Base-by-base conservation (phyloP, 2,329 filamentous ascomycete species). In the Stemphylium vesicarium region DNA sequence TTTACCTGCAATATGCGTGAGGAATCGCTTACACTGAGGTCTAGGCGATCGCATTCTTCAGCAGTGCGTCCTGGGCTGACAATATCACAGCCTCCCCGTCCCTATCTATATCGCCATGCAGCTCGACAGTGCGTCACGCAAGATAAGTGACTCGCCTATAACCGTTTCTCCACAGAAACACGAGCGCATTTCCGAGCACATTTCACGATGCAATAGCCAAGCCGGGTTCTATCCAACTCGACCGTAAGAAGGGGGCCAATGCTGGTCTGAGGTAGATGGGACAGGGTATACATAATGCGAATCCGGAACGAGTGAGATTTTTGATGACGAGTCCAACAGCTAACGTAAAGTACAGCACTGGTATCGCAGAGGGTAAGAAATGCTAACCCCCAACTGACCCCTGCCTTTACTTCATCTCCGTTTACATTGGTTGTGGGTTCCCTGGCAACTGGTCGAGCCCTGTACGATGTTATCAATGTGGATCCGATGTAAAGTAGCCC, bases 361-460 rank as follows among this genome's bases (percentile, higher is more conserved):
- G n/a, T 44, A 39, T 33, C 18, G 31, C n/a, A 38, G 12, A 48
- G 31, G 36, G 22, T 24, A 50, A 32, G 13, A 36, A 29, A 37
- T 10, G 4, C 22, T 13, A 15, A 20, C 6, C 12, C 18, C 15
- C 29, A 12, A 4, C 10, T 13, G 12, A 31, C 16, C 2, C 8
- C n/a, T 16, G 22, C 10, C 33, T 11, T 37, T 22, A n/a, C 22
- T 22, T 26, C 13, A 10, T 45, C n/a, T 37, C 8, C 13, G 3
- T 15, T 37, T 22, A 53, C 44, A 45, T 51, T 11, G 35, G 46
- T 29, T n/a, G 20, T 36, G 20, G 18, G 8, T 40, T 54, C 41
- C 51, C 52, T 22, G 45, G 41, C 41, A 46, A 13, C 29, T 15
- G 45, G n/a, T 48, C 41, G 32, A 43, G 50, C 33, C 40, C 18